A percentile compares a stretch with the other conserved stretches of the same genome.
These are phyloP conservation scores for Parietaria judaica DNA, from an alignment of 306 rosid genomes.

Conservation along the genomic window DNA sequence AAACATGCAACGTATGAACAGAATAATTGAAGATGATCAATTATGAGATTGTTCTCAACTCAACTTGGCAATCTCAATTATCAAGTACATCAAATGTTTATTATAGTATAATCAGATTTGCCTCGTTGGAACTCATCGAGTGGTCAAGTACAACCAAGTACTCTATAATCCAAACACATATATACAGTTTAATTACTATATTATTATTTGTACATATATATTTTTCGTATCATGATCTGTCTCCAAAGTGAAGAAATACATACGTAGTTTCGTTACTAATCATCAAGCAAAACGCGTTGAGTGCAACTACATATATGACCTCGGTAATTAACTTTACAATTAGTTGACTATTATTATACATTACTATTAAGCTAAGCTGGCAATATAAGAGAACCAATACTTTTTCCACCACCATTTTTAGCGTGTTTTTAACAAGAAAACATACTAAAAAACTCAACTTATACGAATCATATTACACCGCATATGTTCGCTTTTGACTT, in stretches of 20 bases:
- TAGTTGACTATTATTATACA: too few relatives aligned
- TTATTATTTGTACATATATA: too few relatives aligned
- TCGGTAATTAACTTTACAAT: not conserved
- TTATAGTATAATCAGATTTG: not conserved
- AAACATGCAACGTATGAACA: too few relatives aligned
- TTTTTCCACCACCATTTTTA: not conserved
- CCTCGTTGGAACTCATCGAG: constrained; percentile 8
- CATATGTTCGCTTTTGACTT: too few relatives aligned
- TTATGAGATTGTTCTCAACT: not conserved
- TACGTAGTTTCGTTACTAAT: not conserved
- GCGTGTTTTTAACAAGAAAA: too few relatives aligned
- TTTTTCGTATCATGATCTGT: not conserved
- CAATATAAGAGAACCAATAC: not conserved
- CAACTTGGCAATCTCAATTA: not conserved
- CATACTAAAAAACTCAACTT: too few relatives aligned
- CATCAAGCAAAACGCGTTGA: not conserved
- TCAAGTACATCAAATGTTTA: not conserved
- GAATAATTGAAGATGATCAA: too few relatives aligned
- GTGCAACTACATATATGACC: not conserved
- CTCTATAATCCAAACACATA: too few relatives aligned
- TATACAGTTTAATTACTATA: too few relatives aligned
- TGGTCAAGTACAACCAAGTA: not conserved
- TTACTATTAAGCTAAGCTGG: not conserved
- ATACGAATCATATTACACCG: too few relatives aligned
- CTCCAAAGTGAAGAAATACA: not conserved